Percentiles rank a stretch among this genome's conserved stretches.
Conservation (phyloP, 2,329 filamentous ascomycete species). For the Cladophialophora carrionii region DNA sequence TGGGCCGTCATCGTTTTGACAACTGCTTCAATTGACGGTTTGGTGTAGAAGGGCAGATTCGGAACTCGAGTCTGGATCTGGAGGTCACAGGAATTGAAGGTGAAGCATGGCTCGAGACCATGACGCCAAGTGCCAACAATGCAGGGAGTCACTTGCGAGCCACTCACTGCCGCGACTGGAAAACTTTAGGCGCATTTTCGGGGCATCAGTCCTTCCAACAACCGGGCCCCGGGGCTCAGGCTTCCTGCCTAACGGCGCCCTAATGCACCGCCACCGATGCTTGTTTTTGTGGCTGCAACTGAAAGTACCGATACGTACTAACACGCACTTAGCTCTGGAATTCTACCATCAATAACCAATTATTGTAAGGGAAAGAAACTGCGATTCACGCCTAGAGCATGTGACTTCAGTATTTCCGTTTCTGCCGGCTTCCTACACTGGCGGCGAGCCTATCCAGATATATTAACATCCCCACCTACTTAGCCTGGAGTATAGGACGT, state of each 20-base stretch:
- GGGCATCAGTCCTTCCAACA: slow-evolving; percentile 1
- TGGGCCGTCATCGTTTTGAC: neutral
- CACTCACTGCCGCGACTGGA: neutral
- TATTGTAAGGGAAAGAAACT: neutral
- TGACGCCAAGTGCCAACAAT: neutral
- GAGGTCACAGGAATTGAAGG: neutral
- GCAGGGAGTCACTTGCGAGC: neutral
- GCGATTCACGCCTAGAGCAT: neutral
- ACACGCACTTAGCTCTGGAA: too few species aligned
- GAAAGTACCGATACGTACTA: neutral
- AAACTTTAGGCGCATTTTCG: neutral
- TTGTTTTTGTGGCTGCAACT: slow-evolving; percentile 7
- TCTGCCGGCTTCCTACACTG: neutral
- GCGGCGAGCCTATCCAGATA: neutral
- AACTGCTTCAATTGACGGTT: neutral
- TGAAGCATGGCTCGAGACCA: neutral
- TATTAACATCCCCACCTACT: neutral
- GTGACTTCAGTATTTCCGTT: neutral
- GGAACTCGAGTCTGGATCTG: neutral
- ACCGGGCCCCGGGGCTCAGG: neutral
- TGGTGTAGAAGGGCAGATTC: neutral
- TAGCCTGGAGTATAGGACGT: slow-evolving; percentile 4
- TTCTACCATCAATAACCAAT: too few species aligned
- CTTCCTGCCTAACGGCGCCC: neutral
- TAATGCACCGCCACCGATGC: neutral